Conservation (phyloP, 345 rosid genomes). For the Durio zibethinus region DNA sequence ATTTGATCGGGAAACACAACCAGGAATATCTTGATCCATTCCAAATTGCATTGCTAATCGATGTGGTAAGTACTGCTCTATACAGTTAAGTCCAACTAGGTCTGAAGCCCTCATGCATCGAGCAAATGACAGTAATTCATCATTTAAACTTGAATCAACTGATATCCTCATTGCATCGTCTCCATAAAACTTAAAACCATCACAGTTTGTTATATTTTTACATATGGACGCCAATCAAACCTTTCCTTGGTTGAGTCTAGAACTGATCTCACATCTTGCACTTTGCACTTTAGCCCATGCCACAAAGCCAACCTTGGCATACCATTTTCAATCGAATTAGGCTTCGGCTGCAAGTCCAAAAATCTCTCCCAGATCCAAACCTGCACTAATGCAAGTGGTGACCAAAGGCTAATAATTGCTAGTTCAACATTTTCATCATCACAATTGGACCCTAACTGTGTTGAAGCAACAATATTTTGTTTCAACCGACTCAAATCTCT, state of each 20-base stretch:
- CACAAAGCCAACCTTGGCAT: conserved; percentile 37
- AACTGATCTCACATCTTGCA: conserved; percentile 15
- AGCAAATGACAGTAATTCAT: conserved; percentile 24
- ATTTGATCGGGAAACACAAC: conserved; percentile 14
- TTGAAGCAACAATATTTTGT: conserved; percentile 9
- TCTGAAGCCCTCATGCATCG: conserved; percentile 25
- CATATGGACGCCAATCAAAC: conserved; percentile 33
- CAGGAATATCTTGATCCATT: conserved; percentile 40
- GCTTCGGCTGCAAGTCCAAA: conserved; percentile 22
- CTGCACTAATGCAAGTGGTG: conserved; percentile 36
- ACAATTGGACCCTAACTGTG: neutral
- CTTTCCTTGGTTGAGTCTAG: conserved; percentile 27
- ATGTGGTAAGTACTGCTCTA: conserved; percentile 35
- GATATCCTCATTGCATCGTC: conserved; percentile 15
- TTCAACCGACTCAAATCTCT: conserved; percentile 32
- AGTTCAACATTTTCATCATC: neutral
- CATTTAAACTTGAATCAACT: neutral
- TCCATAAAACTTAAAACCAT: conserved; percentile 10
- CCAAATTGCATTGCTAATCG: conserved; percentile 41
- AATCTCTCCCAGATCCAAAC: conserved; percentile 55
- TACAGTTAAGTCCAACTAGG: conserved; percentile 27
- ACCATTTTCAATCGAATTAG: conserved; percentile 19
- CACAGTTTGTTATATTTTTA: neutral
- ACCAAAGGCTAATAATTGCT: conserved; percentile 13
- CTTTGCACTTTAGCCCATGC: conserved; percentile 16